phyloP scores from a whole-genome alignment of 805 yeast species.

The Candida morakotiae region DNA sequence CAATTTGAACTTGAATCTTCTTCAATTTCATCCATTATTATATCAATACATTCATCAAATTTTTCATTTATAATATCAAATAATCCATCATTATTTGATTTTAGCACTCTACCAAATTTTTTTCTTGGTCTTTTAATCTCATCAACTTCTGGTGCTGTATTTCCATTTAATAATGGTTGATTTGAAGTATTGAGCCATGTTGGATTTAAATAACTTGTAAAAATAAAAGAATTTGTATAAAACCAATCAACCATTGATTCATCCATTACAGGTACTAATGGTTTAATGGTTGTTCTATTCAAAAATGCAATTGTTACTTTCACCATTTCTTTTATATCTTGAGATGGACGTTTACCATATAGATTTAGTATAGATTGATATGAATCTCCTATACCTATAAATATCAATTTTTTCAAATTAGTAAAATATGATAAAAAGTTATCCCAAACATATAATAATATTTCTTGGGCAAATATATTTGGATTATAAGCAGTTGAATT shows the following conservation, averaged over 20 bases:
- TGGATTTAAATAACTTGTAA: constrained; percentile 68
- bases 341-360: constrained; percentile 69
- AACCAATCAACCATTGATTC: constrained; percentile 92
- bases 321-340: constrained; percentile 53
- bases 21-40: constrained; percentile 73
- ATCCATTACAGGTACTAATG: constrained; percentile 82
- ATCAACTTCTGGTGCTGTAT: constrained; percentile 21
- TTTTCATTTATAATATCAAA: constrained; percentile 75
- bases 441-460: constrained; percentile 82
- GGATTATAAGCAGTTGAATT: constrained; percentile 45
- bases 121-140: constrained; percentile 71
- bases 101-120: constrained; percentile 85
- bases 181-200: constrained; percentile 62
- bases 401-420: constrained; percentile 62
- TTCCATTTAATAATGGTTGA: constrained; percentile 13
- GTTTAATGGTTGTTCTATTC: constrained; percentile 64
- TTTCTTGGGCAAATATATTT: constrained; percentile 69
- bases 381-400: constrained; percentile 88
- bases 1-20: constrained; percentile 22
- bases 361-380: constrained; percentile 83
- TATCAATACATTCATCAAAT: constrained; percentile 82
- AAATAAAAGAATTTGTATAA: constrained; percentile 77
- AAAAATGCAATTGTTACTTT: constrained; percentile 69
- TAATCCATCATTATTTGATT: constrained; percentile 68
- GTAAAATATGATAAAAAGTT: constrained; percentile 73